Conservation (phyloP, 2,329 filamentous ascomycete genomes). For the Fusarium avenaceum region DNA sequence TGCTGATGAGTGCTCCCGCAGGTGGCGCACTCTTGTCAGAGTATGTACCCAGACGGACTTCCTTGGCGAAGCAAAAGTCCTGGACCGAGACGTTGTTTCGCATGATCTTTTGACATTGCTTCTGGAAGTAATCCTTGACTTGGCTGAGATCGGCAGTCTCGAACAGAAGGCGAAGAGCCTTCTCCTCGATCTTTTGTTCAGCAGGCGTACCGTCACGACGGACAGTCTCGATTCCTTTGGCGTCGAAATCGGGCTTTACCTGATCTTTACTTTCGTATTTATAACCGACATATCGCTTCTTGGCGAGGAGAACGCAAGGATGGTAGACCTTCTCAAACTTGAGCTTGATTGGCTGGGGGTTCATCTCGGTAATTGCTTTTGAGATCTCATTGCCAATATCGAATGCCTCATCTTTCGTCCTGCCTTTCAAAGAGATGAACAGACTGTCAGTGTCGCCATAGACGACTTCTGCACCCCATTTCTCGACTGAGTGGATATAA, state of each 20-base stretch:
- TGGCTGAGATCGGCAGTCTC: slow-evolving; percentile 89
- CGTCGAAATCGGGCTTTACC: slow-evolving; percentile 88
- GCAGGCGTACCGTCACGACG: slow-evolving; percentile 94
- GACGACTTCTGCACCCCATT: slow-evolving; percentile 95
- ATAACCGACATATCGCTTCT: slow-evolving; percentile 98
- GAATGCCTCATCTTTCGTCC: slow-evolving; percentile 90
- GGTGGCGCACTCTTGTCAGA: slow-evolving; percentile 80
- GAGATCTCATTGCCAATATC: slow-evolving; percentile 93
- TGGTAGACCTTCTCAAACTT: slow-evolving; percentile 99
- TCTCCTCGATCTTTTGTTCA: slow-evolving; percentile 97
- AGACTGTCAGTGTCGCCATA: slow-evolving; percentile 98
- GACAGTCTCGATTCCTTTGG: slow-evolving; percentile 98
- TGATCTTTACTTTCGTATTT: slow-evolving; percentile 89
- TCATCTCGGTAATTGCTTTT: slow-evolving; percentile 86
- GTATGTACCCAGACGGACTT: slow-evolving; percentile 92
- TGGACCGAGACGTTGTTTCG: slow-evolving; percentile 87
- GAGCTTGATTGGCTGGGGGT: slow-evolving; percentile 91
- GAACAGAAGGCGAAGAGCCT: slow-evolving; percentile 88
- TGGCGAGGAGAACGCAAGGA: slow-evolving; percentile 91
- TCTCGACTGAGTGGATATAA: slow-evolving; percentile 86
- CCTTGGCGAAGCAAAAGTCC: slow-evolving; percentile 95
- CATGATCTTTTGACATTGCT: slow-evolving; percentile 94
- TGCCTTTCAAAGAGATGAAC: slow-evolving; percentile 89
- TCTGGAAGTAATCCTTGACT: slow-evolving; percentile 91
- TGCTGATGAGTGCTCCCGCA: slow-evolving; percentile 89